Evolutionary conservation across 805 yeast species (phyloP).

Genomic region (Jamesozyma hellenica): DNA sequence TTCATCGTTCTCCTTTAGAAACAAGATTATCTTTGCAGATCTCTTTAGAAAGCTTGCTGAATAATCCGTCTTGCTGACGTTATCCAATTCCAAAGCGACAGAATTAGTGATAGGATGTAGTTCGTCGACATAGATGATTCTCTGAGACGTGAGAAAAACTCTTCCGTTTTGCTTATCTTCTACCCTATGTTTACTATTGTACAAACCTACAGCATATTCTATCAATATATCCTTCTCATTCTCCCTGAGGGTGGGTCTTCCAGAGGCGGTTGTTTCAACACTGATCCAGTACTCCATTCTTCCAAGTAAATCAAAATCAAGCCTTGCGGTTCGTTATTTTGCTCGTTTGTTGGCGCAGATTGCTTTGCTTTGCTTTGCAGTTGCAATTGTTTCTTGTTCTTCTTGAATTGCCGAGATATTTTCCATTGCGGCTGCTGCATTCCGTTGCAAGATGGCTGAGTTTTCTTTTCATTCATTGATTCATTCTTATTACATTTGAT

Average conservation of each 20-base stretch:
- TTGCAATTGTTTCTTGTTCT: too few relatives aligned
- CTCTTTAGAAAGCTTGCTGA: conserved; percentile 56
- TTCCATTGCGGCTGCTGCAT: too few relatives aligned
- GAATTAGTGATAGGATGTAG: conserved; percentile 33
- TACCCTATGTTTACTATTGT: conserved; percentile 65
- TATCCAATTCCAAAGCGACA: conserved; percentile 37
- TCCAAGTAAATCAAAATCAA: neutral
- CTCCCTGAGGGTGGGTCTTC: conserved; percentile 32
- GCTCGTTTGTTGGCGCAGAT: too few relatives aligned
- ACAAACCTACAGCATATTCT: conserved; percentile 56
- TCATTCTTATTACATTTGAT: too few relatives aligned
- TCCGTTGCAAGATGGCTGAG: too few relatives aligned
- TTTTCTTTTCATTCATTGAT: too few relatives aligned
- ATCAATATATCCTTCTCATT: conserved; percentile 45
- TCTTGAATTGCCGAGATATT: too few relatives aligned
- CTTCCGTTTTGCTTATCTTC: conserved; percentile 62
- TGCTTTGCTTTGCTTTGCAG: too few relatives aligned
- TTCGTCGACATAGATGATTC: conserved; percentile 67
- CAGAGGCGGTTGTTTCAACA: conserved; percentile 31
- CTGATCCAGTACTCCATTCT: conserved; percentile 30
- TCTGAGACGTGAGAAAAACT: conserved; percentile 59
- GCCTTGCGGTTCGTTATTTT: too few relatives aligned
- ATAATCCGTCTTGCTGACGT: conserved; percentile 33
- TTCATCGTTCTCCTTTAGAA: too few relatives aligned
- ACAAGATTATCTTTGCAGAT: conserved; percentile 63